Evolutionary conservation across 2,329 filamentous ascomycete genomes (phyloP).

Genomic region (Amylocarpus encephaloides): DNA sequence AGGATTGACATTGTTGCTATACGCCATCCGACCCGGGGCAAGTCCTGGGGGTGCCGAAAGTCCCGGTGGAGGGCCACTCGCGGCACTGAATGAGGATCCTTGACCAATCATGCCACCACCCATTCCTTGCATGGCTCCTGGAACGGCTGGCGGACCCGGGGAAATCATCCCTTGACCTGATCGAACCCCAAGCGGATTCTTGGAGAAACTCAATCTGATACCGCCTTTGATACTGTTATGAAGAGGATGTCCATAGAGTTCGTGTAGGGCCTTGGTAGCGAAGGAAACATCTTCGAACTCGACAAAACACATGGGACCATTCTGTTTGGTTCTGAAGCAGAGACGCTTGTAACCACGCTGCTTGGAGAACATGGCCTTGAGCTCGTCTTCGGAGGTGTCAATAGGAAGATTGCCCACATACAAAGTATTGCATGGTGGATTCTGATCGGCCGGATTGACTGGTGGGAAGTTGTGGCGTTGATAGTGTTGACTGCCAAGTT

Average conservation of each 20-base stretch:
- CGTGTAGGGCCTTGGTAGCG: conserved; percentile 83
- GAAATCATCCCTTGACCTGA: conserved; percentile 53
- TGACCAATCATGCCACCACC: conserved; percentile 47
- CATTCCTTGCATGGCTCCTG: conserved; percentile 46
- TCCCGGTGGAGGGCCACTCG: conserved; percentile 70
- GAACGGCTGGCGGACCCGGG: conserved; percentile 37
- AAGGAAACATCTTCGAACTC: conserved; percentile 93
- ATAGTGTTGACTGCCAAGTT: conserved; percentile 50
- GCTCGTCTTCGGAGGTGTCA: conserved; percentile 88
- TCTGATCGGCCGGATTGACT: conserved; percentile 90
- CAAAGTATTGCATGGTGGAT: conserved; percentile 94
- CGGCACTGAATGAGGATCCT: conserved; percentile 32
- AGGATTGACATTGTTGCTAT: conserved; percentile 21
- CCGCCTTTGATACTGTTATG: conserved; percentile 93
- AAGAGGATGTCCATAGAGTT: conserved; percentile 79
- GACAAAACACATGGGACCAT: conserved; percentile 97
- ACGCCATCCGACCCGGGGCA: conserved; percentile 31
- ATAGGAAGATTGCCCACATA: conserved; percentile 96
- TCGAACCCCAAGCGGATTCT: conserved; percentile 90
- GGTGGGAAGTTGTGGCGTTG: conserved; percentile 68
- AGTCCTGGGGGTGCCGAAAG: conserved; percentile 70
- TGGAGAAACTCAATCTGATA: conserved; percentile 92
- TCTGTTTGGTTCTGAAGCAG: conserved; percentile 89
- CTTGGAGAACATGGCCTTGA: conserved; percentile 89
- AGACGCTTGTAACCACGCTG: conserved; percentile 92